Conservation (phyloP, 306 rosid genomes). For the Prunus persica region Prunus_persica_NCBIv2 NC_034014.1:23166001-23166500, state of each 20-base stretch:
- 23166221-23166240: slow-evolving; percentile 28
- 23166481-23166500: slow-evolving; percentile 4
- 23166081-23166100: neutral
- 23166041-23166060: neutral
- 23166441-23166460: neutral
- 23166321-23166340: slow-evolving; percentile 42
- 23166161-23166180: slow-evolving; percentile 33
- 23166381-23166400: slow-evolving; percentile 10
- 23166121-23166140: slow-evolving; percentile 18
- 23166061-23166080: neutral
- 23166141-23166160: slow-evolving; percentile 25
- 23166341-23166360: slow-evolving; percentile 35
- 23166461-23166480: neutral
- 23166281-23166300: slow-evolving; percentile 29
- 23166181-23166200: slow-evolving; percentile 22
- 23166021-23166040: neutral
- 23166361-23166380: slow-evolving; percentile 7
- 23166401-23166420: neutral
- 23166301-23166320: slow-evolving; percentile 31
- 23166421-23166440: neutral
- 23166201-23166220: slow-evolving; percentile 31
- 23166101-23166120: neutral
- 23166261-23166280: slow-evolving; percentile 28
- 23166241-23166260: slow-evolving; percentile 33
- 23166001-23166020: slow-evolving; percentile 5